Base-by-base conservation (phyloP, 768 basidiomycete species). In the Tulasnella sp. region DNA sequence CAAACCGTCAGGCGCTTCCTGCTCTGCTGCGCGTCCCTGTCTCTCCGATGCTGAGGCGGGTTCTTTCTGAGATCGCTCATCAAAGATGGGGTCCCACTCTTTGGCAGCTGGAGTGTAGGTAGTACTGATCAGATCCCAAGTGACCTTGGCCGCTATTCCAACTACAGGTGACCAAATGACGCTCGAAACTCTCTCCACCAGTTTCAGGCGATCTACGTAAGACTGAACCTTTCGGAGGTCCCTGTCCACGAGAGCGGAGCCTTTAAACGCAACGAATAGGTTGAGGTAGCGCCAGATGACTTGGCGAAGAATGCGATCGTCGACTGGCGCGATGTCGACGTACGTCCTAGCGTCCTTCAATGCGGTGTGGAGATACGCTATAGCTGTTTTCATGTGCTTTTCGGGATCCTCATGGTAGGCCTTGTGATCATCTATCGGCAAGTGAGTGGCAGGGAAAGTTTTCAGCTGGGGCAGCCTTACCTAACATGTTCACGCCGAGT, bases 21-120 rank as follows among this genome's bases (percentile, higher is more conserved):
- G 42, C 25, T 69, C 75, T 0, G 67, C 69, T 42, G 75, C 73
- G 17, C 69, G 69, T 42, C 36, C 37, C 14, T 42, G 69, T 70
- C n/a, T 15, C 15, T 70, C 69, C 37, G 36, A 39, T 3, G 25
- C 58, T 42, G 69, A 70, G 17, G 9, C 69, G 29, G 29, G 69
- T 34, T 38, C 31, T 37, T 42, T 8, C 37, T 68, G 25, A 40
- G 38, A 37, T 42, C 67, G 39, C 25, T 22, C 25, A 37, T 15
- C 22, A 67, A 76, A 76, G n/a, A 76, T 68, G 2, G 31, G 15
- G 69, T 76, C 75, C 67, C 67, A 76, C 75, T 76, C 67, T 31
- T 68, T 31, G 1, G 75, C 75, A 25, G 75, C 75, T 29, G 39
- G 14, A 4, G n/a, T 45, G 67, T 76, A 76, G 6, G 36, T 40